Percentiles rank a stretch among this genome's conserved stretches.
phyloP scores from a whole-genome alignment of 306 rosid species.

The Sesbania bispinosa region DNA sequence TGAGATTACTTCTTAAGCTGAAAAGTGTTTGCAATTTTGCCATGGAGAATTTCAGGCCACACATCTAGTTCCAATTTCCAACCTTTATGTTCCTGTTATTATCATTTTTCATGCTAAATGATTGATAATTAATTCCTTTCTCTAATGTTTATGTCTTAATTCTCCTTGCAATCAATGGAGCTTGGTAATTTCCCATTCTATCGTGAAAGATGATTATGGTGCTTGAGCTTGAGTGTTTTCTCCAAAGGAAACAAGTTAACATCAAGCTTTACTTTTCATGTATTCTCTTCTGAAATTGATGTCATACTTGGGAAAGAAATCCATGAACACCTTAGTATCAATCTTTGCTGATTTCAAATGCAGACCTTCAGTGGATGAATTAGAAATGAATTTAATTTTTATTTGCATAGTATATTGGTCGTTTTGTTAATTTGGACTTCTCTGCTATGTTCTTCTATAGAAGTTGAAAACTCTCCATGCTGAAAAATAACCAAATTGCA shows the following conservation, averaged over 20 bases:
- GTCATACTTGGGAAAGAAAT: neutral
- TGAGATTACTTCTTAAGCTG: neutral
- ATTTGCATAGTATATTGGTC: neutral
- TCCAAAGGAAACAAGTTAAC: too few relatives aligned
- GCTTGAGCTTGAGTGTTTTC: too few relatives aligned
- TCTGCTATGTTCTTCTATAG: neutral
- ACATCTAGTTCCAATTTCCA: too few relatives aligned
- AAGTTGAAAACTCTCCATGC: neutral
- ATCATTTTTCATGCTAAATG: too few relatives aligned
- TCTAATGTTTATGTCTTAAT: constrained; percentile 1
- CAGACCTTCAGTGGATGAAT: neutral
- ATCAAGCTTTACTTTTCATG: constrained; percentile 2
- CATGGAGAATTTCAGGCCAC: neutral
- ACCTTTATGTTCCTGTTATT: too few relatives aligned
- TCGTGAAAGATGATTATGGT: too few relatives aligned
- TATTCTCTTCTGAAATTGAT: constrained; percentile 5
- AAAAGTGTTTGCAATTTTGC: neutral
- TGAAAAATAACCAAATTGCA: constrained; percentile 8
- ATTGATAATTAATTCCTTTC: constrained; percentile 13
- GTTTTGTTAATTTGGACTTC: neutral
- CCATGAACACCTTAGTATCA: too few relatives aligned
- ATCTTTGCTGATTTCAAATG: constrained; percentile 7
- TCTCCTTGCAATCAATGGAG: too few relatives aligned
- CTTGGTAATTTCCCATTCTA: constrained; percentile 14
- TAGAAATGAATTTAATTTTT: neutral